phyloP scores from a whole-genome alignment of 2,329 filamentous ascomycete species.

The Venturia effusa region DNA sequence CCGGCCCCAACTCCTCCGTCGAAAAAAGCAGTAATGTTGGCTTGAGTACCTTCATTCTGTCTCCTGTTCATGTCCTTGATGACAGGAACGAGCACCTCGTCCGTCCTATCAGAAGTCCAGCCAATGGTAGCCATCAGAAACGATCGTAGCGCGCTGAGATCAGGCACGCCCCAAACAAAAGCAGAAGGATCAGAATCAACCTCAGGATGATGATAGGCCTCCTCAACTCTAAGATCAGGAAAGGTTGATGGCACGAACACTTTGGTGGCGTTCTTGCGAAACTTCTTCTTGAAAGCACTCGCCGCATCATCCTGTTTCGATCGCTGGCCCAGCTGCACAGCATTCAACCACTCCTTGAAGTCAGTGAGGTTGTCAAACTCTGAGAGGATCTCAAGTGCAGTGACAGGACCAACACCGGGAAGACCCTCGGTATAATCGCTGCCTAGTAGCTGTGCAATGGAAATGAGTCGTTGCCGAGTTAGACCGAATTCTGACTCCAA shows the following conservation, averaged over 20 bases:
- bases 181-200: constrained; percentile 67
- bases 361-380: constrained; percentile 70
- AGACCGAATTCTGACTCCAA: constrained; percentile 84
- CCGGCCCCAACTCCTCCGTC: constrained; percentile 62
- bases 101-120: constrained; percentile 83
- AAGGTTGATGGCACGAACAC: constrained; percentile 76
- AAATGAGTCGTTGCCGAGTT: constrained; percentile 75
- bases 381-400: constrained; percentile 83
- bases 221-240: constrained; percentile 64
- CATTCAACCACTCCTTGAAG: constrained; percentile 81
- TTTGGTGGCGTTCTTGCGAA: constrained; percentile 70
- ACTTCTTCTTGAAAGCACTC: constrained; percentile 70
- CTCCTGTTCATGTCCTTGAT: constrained; percentile 90
- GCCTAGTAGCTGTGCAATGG: constrained; percentile 80
- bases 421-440: constrained; percentile 94
- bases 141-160: constrained; percentile 70
- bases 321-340: constrained; percentile 58
- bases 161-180: constrained; percentile 94
- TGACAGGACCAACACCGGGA: constrained; percentile 84
- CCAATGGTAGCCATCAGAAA: constrained; percentile 90
- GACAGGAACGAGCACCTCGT: constrained; percentile 91
- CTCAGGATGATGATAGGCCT: constrained; percentile 77
- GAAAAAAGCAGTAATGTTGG: constrained; percentile 92
- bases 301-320: constrained; percentile 44
- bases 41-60: constrained; percentile 82